Evolutionary conservation across 495 filamentous ascomycete genomes (phyloP).

Genomic region (Podospora pseudocomata): DNA sequence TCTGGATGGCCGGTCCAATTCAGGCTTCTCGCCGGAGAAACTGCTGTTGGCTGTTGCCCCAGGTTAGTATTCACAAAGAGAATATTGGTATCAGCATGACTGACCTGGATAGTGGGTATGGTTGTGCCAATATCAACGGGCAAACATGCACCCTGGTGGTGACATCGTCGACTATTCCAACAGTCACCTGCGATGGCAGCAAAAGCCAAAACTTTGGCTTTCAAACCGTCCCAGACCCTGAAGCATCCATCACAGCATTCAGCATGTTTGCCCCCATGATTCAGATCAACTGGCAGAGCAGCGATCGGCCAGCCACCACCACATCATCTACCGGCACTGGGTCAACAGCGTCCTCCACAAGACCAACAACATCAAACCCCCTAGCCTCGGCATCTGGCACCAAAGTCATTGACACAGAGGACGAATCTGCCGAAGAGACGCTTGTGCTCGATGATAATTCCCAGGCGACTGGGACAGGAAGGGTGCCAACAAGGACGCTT

Average conservation of each 20-base stretch:
- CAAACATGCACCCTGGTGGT: constrained; percentile 32
- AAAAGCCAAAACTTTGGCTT: constrained; percentile 17
- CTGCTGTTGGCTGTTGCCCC: constrained; percentile 37
- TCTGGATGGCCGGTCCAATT: constrained; percentile 35
- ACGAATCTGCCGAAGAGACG: constrained; percentile 15
- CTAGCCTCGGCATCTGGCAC: constrained; percentile 12
- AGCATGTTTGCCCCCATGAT: constrained; percentile 35
- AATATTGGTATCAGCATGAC: background rate
- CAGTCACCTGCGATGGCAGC: constrained; percentile 29
- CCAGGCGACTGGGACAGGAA: background rate
- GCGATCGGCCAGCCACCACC: constrained; percentile 19
- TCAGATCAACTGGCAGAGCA: constrained; percentile 37
- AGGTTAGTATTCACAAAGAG: constrained; percentile 21
- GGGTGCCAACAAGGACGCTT: background rate
- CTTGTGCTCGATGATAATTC: constrained; percentile 16
- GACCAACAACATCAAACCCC: background rate
- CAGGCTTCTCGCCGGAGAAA: constrained; percentile 30
- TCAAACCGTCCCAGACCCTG: constrained; percentile 23
- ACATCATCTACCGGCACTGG: background rate
- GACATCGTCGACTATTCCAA: constrained; percentile 27
- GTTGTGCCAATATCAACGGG: constrained; percentile 34
- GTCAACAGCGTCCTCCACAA: background rate
- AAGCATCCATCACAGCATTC: constrained; percentile 27
- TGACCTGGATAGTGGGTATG: constrained; percentile 26
- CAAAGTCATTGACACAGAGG: constrained; percentile 14